A percentile compares a stretch with the other conserved stretches of the same genome.
Evolutionary conservation across 768 basidiomycete species (phyloP).

Genomic region (Grammothele lineata): DNA sequence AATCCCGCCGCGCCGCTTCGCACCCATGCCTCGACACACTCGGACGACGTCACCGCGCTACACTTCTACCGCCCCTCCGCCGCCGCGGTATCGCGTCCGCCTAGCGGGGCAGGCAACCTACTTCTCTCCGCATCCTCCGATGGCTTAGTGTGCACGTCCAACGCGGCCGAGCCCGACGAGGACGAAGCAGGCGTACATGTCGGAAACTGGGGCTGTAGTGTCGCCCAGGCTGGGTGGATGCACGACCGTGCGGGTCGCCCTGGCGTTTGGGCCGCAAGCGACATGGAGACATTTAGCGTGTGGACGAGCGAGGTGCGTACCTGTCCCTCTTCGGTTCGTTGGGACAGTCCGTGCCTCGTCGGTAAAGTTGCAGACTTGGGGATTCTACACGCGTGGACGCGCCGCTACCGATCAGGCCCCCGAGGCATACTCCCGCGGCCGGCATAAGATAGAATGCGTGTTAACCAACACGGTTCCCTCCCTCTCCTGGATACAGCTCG

Average conservation of each 20-base stretch:
- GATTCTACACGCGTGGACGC: too few species aligned
- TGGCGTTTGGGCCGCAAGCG: slow-evolving; percentile 79
- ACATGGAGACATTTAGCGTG: slow-evolving; percentile 91
- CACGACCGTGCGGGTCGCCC: slow-evolving; percentile 27
- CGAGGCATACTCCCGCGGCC: too few species aligned
- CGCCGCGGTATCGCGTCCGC: background rate
- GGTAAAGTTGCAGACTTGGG: too few species aligned
- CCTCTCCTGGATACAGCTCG: too few species aligned
- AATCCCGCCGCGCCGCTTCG: slow-evolving; percentile 65
- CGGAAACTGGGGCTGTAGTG: slow-evolving; percentile 82
- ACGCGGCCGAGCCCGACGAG: slow-evolving; percentile 74
- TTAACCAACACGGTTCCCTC: too few species aligned
- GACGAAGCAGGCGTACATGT: slow-evolving; percentile 81
- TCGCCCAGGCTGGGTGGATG: slow-evolving; percentile 75
- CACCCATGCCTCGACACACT: slow-evolving; percentile 82
- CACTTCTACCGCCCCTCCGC: slow-evolving; percentile 40
- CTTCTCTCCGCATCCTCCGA: slow-evolving; percentile 85
- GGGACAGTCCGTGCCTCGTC: too few species aligned
- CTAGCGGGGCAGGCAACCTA: slow-evolving; percentile 26
- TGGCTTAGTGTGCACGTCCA: slow-evolving; percentile 71
- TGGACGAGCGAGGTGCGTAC: slow-evolving; percentile 70
- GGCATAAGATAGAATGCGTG: background rate
- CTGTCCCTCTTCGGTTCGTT: too few species aligned
- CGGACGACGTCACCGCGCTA: slow-evolving; percentile 85
- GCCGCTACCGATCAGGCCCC: too few species aligned